Conservation (phyloP, 2,329 filamentous ascomycete species). For the Keithomyces neogunnii region DNA sequence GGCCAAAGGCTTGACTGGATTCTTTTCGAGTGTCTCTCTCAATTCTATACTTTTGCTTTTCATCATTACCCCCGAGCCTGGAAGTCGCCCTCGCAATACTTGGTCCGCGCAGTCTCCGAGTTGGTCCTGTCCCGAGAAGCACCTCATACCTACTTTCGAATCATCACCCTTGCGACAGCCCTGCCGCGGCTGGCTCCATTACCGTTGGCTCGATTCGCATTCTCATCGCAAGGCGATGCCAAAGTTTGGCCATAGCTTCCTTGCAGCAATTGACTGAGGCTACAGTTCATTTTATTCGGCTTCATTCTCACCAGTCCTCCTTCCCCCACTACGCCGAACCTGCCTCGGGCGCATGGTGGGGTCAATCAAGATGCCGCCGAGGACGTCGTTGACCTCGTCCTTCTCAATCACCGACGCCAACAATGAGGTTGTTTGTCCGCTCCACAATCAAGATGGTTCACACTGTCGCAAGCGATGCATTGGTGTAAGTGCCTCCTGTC, state of each 20-base stretch:
- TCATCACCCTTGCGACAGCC: too few species aligned
- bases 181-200: background rate
- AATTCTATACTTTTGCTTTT: background rate
- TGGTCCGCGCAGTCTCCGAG: too few species aligned
- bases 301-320: background rate
- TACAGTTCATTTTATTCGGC: background rate
- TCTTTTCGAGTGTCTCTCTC: background rate
- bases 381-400: constrained; percentile 77
- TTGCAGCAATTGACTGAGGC: background rate
- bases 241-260: background rate
- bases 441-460: constrained; percentile 93
- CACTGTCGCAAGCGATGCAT: constrained; percentile 96
- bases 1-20: background rate
- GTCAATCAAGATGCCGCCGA: constrained; percentile 75
- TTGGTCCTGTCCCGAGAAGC: background rate
- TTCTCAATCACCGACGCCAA: constrained; percentile 88
- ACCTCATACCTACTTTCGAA: background rate
- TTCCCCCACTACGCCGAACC: background rate
- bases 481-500: constrained; percentile 65
- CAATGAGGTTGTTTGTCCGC: constrained; percentile 93
- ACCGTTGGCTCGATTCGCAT: background rate
- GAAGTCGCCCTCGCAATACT: too few species aligned
- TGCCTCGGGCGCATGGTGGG: constrained; percentile 20
- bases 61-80: too few species aligned
- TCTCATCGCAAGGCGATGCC: background rate